Evolutionary conservation across 768 basidiomycete species (phyloP).

Genomic region (Mycena chlorophos): DNA sequence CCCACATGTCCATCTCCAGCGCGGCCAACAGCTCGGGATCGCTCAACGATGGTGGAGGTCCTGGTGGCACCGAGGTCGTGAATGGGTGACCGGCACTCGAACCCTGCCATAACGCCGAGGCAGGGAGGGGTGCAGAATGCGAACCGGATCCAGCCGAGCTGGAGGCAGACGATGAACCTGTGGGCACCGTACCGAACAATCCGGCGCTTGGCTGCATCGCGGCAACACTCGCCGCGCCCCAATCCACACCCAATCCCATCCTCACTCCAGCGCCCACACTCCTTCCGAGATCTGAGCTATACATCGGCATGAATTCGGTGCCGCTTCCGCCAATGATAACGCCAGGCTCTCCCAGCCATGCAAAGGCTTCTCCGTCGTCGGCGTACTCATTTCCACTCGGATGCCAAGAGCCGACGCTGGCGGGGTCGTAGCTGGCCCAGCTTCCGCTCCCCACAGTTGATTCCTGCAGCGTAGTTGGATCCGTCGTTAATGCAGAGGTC

Average conservation of each 20-base stretch:
- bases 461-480: too few species aligned
- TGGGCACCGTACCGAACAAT: too few species aligned
- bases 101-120: background rate
- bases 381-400: background rate
- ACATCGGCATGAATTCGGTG: conserved; percentile 32
- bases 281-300: conserved; percentile 45
- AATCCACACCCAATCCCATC: background rate
- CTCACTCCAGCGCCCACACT: conserved; percentile 31
- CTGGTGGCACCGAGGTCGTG: conserved; percentile 4
- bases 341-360: conserved; percentile 1
- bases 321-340: conserved; percentile 6
- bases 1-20: background rate
- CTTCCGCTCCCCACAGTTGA: background rate
- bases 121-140: too few species aligned
- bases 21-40: background rate
- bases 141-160: too few species aligned
- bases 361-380: background rate
- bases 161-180: too few species aligned
- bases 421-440: background rate
- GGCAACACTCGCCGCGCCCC: conserved; percentile 22
- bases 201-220: background rate
- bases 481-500: too few species aligned
- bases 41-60: background rate
- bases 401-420: background rate
- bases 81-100: background rate